phyloP scores from a whole-genome alignment of 257 asterid species.

The Parsonsia alboflavescens region DNA sequence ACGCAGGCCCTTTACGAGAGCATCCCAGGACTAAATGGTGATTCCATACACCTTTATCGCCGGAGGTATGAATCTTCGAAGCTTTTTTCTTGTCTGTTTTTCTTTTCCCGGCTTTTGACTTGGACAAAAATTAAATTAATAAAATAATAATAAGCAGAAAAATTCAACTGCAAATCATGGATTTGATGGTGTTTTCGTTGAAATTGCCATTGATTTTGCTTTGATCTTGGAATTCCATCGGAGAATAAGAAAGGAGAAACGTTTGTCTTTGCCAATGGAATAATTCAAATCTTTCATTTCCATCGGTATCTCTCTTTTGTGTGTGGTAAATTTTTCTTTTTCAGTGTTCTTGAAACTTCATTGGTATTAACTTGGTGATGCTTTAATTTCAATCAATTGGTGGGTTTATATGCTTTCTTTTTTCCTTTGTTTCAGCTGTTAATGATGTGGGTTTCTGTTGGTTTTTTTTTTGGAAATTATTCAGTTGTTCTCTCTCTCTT shows the following conservation, averaged over 20 bases:
- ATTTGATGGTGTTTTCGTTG: not conserved
- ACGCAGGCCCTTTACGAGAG: not conserved
- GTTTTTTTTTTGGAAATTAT: not conserved
- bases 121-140: not conserved
- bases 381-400: not conserved
- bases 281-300: not conserved
- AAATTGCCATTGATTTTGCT: not conserved
- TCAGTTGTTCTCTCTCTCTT: not conserved
- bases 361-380: not conserved
- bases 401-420: not conserved
- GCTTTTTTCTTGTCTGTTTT: not conserved
- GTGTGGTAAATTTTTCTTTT: not conserved
- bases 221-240: slow-evolving; percentile 1
- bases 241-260: too few relatives aligned
- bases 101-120: not conserved
- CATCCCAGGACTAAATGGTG: not conserved
- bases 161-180: not conserved
- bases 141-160: not conserved
- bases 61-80: not conserved
- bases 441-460: not conserved
- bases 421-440: not conserved
- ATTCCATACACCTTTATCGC: not conserved
- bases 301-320: not conserved
- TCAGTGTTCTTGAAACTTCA: slow-evolving; percentile 2
- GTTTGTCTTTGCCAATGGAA: not conserved